A percentile compares a stretch with the other conserved stretches of the same genome.
phyloP scores from a whole-genome alignment of 139 green algal genomes.

The Chlamydomonas applanata region DNA sequence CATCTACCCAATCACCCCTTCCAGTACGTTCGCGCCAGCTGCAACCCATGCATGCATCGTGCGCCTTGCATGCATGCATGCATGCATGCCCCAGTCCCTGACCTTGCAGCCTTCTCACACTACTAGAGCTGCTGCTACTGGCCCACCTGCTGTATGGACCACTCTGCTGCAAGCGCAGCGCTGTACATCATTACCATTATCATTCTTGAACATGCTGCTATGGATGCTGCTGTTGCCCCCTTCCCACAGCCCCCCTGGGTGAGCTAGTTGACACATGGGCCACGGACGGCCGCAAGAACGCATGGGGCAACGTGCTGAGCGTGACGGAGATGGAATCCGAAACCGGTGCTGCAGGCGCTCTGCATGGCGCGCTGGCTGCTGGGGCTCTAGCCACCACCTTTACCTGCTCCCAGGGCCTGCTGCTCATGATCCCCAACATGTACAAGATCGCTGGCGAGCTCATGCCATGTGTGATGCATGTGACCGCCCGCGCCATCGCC shows the following conservation, averaged over 20 bases:
- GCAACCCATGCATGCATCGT: not conserved
- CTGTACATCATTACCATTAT: too few relatives aligned
- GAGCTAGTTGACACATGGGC: slow-evolving; percentile 51
- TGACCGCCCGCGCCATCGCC: slow-evolving; percentile 50
- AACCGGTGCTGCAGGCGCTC: slow-evolving; percentile 42
- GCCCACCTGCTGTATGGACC: too few relatives aligned
- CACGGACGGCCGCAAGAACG: slow-evolving; percentile 41
- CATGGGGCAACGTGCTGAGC: slow-evolving; percentile 52
- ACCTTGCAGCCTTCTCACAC: too few relatives aligned
- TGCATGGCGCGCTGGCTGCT: slow-evolving; percentile 58
- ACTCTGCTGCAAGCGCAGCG: too few relatives aligned
- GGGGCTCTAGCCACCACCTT: slow-evolving; percentile 58
- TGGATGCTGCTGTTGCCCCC: too few relatives aligned
- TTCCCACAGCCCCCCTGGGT: slow-evolving; percentile 48
- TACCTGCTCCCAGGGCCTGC: slow-evolving; percentile 62
- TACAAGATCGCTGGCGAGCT: slow-evolving; percentile 67
- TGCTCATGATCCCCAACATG: slow-evolving; percentile 68
- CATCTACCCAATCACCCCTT: slow-evolving; percentile 64
- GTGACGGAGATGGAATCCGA: slow-evolving; percentile 62
- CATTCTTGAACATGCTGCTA: too few relatives aligned
- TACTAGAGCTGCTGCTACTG: too few relatives aligned
- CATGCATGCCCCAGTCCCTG: too few relatives aligned
- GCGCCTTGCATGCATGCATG: too few relatives aligned
- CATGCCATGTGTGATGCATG: slow-evolving; percentile 57
- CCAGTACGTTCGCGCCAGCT: not conserved